Percentiles rank a stretch among this genome's conserved stretches.
phyloP scores from a whole-genome alignment of 257 asterid species.

The Capsicum pubescens region DNA sequence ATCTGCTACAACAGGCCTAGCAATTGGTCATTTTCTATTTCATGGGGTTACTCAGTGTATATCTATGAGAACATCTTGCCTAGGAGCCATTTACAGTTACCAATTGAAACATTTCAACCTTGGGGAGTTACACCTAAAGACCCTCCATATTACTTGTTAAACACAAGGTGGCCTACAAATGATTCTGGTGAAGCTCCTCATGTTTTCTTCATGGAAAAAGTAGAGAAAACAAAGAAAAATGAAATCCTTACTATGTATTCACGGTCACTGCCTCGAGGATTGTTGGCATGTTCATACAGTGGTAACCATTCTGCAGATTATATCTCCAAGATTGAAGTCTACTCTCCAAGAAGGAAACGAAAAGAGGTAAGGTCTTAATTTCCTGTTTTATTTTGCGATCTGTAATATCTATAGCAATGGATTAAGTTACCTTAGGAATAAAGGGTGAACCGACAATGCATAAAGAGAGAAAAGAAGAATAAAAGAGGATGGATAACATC shows the following conservation, averaged over 20 bases:
- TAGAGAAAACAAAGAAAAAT: background rate
- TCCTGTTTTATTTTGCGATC: background rate
- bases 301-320: slow-evolving; percentile 44
- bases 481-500: too few species aligned
- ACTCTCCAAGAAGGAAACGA: slow-evolving; percentile 55
- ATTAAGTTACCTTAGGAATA: background rate
- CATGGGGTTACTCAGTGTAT: slow-evolving; percentile 84
- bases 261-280: slow-evolving; percentile 40
- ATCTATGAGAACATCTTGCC: slow-evolving; percentile 62
- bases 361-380: slow-evolving; percentile 37
- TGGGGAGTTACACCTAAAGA: slow-evolving; percentile 42
- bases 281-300: slow-evolving; percentile 43
- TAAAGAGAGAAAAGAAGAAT: too few species aligned
- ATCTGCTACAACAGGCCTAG: slow-evolving; percentile 57
- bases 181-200: slow-evolving; percentile 64
- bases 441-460: background rate
- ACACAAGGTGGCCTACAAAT: slow-evolving; percentile 53
- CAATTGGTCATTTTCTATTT: slow-evolving; percentile 69
- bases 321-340: slow-evolving; percentile 47
- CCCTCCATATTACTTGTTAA: slow-evolving; percentile 62
- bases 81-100: slow-evolving; percentile 57
- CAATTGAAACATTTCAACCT: slow-evolving; percentile 60
- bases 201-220: slow-evolving; percentile 50
- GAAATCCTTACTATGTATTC: slow-evolving; percentile 44
- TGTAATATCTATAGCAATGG: background rate